Evolutionary conservation across 768 basidiomycete genomes (phyloP), one percentile per base, ranked within the genome.

Genomic region (Cystofilobasidium macerans): DNA sequence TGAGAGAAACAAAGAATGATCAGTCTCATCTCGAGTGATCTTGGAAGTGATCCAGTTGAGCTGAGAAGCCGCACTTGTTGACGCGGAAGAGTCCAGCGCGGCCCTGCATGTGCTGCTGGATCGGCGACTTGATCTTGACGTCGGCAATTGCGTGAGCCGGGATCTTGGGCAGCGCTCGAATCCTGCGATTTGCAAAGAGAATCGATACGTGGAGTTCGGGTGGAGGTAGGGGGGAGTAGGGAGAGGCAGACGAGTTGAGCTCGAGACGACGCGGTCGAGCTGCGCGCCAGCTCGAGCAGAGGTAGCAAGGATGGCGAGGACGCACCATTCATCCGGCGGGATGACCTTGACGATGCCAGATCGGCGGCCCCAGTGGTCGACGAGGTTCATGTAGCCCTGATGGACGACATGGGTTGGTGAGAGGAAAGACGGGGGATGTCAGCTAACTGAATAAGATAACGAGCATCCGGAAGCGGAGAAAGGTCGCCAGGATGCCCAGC

Each of bases 311-410:
- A 30, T n/a, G 33, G 30, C 28, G 20, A 22, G 22, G 20, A 77
- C 87, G 73, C 65, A 89, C 93, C 93, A 98, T 80, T 94, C 88
- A 71, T 84, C 83, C 6, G 94, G 94, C 35, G 94, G 94, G 67
- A 99, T 87, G 69, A 99, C 84, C 77, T 99, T 99, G 68, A 93
- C 86, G 69, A 98, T 94, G 28, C 95, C 95, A 70, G 89, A 91
- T 65, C 80, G 80, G 73, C 80, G 82, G 0, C 95, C 95, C 89
- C 95, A 99, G 68, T 84, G 82, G 74, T 93, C 90, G 53, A 98
- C 81, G 68, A 78, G 83, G 69, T 83, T 85, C 82, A 95, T 86
- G 75, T 89, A 98, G 14, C 74, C 85, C 73, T 99, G 94, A 76
- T 92, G 73, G 72, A 72, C 48, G 12, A 38, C 18, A 32, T n/a